Evolutionary conservation across 2,329 filamentous ascomycete genomes (phyloP), one percentile per base, ranked within the genome.

Genomic region (Pyrenochaeta sp.): DNA sequence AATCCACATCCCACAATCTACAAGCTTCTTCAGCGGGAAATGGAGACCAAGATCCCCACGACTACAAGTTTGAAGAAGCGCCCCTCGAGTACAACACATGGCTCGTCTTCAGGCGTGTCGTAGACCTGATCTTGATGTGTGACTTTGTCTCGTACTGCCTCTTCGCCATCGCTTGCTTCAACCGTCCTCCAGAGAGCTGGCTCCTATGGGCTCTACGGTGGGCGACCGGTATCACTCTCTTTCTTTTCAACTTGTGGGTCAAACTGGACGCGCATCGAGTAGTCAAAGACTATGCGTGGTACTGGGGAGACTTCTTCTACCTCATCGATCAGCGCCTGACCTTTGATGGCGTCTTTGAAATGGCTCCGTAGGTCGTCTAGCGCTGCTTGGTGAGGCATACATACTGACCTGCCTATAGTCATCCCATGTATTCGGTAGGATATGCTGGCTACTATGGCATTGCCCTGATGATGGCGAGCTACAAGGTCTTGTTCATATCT

Each of bases 301-400:
- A 98, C 78, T 99, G 95, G 95, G 95, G 95, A 57, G 95, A 99
- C 77, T 98, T 98, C 79, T 99, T 98, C 83, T 99, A 92, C 78
- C 88, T 99, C 71, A 91, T 99, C 75, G 95, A 99, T 77, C 93
- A 98, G 79, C 92, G 97, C 72, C 83, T 99, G 74, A 98, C 93
- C 44, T 99, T 99, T 76, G 95, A 99, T 73, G 95, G 95, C 51
- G 95, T 99, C 59, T 99, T 98, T 74, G 95, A 99, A 79, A 96
- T 99, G 89, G 95, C 95, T 17, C 95, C 95, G 29, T 95, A 64
- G 54, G 60, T 54, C 60, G 56, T 60, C 21, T 27, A 27, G 39
- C 29, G 36, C 41, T 46, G 10, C 32, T 23, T 47, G 17, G 2
- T 37, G 15, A 37, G 36, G n/a, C 14, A 14, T 15, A 33, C 14